Base-by-base conservation (phyloP, 208 protist genomes). In the Blastocrithidia nonstop region DNA sequence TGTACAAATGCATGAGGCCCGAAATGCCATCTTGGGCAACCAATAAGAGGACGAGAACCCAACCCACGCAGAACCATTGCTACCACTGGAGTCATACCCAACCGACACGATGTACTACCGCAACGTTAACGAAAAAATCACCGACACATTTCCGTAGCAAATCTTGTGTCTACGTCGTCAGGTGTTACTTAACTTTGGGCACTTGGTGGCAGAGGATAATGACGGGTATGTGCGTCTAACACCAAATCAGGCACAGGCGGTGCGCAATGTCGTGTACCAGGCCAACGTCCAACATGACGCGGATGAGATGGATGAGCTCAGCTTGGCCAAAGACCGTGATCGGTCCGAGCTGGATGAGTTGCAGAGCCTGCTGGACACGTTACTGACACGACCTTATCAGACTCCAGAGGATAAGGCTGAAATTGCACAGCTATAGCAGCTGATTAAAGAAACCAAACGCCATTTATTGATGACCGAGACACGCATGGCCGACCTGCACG, bases 341-440 rank as follows among this genome's bases (percentile, higher is more conserved):
- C 71, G 81, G 58, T 42, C 57, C 43, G 68, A 81, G 57, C 68
- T 80, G 7, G 57, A 57, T 8, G 71, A 80, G 43, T 61, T 86
- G 23, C 40, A 52, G 19, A 47, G 36, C 32, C 72, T 61, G 48
- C 68, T 81, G 44, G 47, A 63, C 16, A 62, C 77, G 36, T 57
- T 88, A 29, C 63, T 67, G 39, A 43, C 9, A 33, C 67, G 68
- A 51, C 31, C 46, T 0, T 24, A 49, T 31, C 72, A 71, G 24
- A 70, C 66, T 1, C 62, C 68, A 16, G 69, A 88, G 26, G 78
- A 88, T 49, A 71, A 69, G 44, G 73, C 80, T 60, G 73, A 88
- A 60, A 54, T 83, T 31, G 51, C 54, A 23, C 73, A 88, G 64
- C 62, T 88, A 32, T 59, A 71, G 65, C 50, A 50, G 13, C 49